Evolutionary conservation across 768 basidiomycete genomes (phyloP).

Genomic region (Plicaturopsis crispa): DNA sequence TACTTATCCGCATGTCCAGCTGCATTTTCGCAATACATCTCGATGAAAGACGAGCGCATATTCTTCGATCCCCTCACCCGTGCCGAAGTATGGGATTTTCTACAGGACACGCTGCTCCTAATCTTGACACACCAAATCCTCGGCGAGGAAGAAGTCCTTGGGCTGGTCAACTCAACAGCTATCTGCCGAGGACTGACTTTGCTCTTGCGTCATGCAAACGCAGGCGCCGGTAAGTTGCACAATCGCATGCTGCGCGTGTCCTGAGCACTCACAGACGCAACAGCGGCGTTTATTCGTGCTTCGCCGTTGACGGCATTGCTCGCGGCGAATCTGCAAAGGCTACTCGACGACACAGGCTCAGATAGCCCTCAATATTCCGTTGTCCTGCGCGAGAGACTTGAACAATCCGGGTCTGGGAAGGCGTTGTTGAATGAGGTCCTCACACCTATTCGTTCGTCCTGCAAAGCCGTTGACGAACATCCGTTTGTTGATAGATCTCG

Average conservation of each 20-base stretch:
- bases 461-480: no score
- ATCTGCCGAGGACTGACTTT: slow-evolving; percentile 42
- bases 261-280: no score
- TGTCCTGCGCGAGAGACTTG: slow-evolving; percentile 24
- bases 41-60: slow-evolving; percentile 13
- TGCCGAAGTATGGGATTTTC: slow-evolving; percentile 47
- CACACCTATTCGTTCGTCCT: no score
- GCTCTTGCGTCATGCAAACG: slow-evolving; percentile 18
- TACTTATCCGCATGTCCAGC: no score
- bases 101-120: slow-evolving; percentile 41
- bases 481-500: no score
- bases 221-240: slow-evolving; percentile 7
- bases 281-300: slow-evolving; percentile 20
- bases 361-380: slow-evolving; percentile 15
- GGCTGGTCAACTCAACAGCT: slow-evolving; percentile 37
- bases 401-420: slow-evolving; percentile 12
- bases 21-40: slow-evolving; percentile 37
- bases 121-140: slow-evolving; percentile 36
- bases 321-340: slow-evolving; percentile 25
- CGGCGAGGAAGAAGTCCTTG: slow-evolving; percentile 43
- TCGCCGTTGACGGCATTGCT: slow-evolving; percentile 50
- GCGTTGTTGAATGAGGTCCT: slow-evolving; percentile 22
- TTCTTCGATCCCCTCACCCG: slow-evolving; percentile 27
- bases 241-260: no score
- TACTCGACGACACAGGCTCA: slow-evolving; percentile 13